Percentiles rank a stretch among this genome's conserved stretches.
Conservation (phyloP, 495 filamentous ascomycete genomes). For the Xylaria telfairii region DNA sequence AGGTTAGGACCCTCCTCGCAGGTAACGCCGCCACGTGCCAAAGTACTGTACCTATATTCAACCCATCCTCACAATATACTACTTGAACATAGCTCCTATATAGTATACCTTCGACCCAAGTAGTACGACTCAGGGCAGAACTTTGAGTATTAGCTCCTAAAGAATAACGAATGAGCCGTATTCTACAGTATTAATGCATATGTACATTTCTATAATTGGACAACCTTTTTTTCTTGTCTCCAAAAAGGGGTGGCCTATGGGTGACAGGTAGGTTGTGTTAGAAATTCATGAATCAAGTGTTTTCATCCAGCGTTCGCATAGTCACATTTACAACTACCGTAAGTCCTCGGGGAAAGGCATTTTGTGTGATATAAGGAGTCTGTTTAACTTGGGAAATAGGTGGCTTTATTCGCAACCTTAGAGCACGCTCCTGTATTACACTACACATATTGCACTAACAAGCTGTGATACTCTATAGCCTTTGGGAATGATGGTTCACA, state of each 20-base stretch:
- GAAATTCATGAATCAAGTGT: neutral
- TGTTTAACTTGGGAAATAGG: neutral
- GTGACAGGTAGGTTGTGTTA: neutral
- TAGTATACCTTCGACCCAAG: neutral
- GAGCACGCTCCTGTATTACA: neutral
- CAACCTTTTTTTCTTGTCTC: no score
- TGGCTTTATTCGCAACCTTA: neutral
- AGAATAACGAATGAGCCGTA: no score
- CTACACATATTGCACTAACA: neutral
- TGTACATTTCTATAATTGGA: no score
- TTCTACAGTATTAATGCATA: no score
- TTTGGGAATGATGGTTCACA: neutral
- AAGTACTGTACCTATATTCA: conserved; percentile 20
- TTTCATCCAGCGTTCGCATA: neutral
- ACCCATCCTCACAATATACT: neutral
- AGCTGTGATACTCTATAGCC: neutral
- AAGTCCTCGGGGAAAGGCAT: neutral
- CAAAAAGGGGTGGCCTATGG: no score
- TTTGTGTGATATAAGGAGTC: neutral
- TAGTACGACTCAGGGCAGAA: neutral
- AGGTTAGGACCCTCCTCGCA: conserved; percentile 20
- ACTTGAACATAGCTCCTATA: neutral
- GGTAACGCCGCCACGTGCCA: conserved; percentile 28
- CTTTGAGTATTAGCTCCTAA: neutral
- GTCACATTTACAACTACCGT: neutral